These are phyloP conservation scores for Podospora appendiculata DNA, from an alignment of 495 filamentous ascomycete genomes.

Conservation along the genomic window DNA sequence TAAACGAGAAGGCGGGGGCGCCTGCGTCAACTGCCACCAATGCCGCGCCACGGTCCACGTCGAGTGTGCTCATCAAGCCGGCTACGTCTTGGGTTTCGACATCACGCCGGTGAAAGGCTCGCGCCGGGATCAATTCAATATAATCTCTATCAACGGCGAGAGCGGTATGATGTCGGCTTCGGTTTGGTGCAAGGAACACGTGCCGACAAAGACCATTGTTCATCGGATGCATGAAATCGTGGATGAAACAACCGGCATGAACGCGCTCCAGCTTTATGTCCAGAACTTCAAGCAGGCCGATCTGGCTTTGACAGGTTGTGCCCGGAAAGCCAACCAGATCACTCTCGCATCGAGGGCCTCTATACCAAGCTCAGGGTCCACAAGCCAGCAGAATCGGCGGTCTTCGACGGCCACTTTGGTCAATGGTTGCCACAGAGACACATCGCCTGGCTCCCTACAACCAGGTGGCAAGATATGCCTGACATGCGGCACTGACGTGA, in stretches of 20 bases:
- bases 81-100: conserved; percentile 81
- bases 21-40: conserved; percentile 74
- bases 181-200: conserved; percentile 87
- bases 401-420: conserved; percentile 25
- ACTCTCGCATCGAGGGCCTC: conserved; percentile 33
- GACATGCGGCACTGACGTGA: conserved; percentile 52
- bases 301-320: conserved; percentile 77
- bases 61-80: conserved; percentile 78
- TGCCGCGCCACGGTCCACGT: conserved; percentile 82
- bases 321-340: conserved; percentile 66
- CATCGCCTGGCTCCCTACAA: conserved; percentile 9
- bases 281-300: conserved; percentile 93
- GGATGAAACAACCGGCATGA: conserved; percentile 47
- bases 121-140: conserved; percentile 63
- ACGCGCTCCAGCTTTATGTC: conserved; percentile 77
- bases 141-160: conserved; percentile 69
- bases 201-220: conserved; percentile 54
- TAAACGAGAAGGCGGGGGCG: conserved; percentile 53
- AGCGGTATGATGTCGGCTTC: conserved; percentile 67
- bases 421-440: conserved; percentile 17
- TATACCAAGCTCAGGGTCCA: conserved; percentile 4
- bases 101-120: conserved; percentile 84
- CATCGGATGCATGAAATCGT: conserved; percentile 71
- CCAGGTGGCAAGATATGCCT: conserved; percentile 41
- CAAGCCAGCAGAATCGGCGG: conserved; percentile 24